phyloP scores from a whole-genome alignment of 2,329 filamentous ascomycete genomes.

The Arachnomyces sp. region DNA sequence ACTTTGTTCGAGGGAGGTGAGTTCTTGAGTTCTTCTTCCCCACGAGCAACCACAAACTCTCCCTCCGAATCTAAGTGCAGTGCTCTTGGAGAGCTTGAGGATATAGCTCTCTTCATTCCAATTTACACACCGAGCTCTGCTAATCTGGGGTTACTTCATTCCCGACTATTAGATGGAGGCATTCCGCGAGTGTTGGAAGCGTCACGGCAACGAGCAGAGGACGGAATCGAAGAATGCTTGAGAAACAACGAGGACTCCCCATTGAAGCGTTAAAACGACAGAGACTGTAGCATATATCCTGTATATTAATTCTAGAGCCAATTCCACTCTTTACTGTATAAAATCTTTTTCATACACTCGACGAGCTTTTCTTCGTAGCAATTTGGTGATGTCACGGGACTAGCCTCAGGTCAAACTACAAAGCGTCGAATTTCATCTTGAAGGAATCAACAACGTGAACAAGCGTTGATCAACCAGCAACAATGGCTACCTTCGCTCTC shows the following conservation, averaged over 20 bases:
- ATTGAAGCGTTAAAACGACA: not conserved
- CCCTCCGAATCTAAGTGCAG: not conserved
- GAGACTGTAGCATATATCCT: not conserved
- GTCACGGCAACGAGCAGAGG: constrained; percentile 74
- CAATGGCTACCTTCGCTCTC: constrained; percentile 9
- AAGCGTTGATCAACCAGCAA: not conserved
- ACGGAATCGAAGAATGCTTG: constrained; percentile 65
- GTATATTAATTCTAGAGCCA: constrained; percentile 1
- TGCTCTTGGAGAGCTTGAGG: too few species aligned
- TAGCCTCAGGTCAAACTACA: too few species aligned
- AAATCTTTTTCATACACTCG: too few species aligned
- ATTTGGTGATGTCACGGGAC: too few species aligned
- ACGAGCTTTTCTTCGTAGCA: too few species aligned
- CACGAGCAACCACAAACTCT: not conserved
- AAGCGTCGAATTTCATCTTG: too few species aligned
- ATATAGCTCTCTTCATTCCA: too few species aligned
- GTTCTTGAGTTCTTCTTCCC: constrained; percentile 24
- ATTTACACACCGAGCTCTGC: not conserved
- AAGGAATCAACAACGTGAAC: too few species aligned
- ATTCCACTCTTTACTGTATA: not conserved
- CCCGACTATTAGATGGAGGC: constrained; percentile 62
- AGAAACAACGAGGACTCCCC: constrained; percentile 2
- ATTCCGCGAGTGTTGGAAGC: constrained; percentile 88
- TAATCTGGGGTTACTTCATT: not conserved
- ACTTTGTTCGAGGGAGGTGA: constrained; percentile 75